Conservation (phyloP, 2,329 filamentous ascomycete genomes). For the Colletotrichum noveboracense region DNA sequence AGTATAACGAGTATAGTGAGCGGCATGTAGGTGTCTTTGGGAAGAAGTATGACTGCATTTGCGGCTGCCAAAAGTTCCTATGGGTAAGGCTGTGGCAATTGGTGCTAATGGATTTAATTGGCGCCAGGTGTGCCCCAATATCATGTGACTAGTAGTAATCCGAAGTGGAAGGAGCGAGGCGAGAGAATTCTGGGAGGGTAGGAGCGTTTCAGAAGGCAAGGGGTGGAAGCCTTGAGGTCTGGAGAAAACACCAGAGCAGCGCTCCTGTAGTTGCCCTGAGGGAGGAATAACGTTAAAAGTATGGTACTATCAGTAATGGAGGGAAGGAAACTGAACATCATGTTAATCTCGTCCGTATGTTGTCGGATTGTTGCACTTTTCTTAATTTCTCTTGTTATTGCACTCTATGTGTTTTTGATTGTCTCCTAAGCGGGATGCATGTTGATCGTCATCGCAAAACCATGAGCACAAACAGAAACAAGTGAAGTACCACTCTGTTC, state of each 20-base stretch:
- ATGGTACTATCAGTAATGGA: not conserved
- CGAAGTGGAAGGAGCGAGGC: accelerated
- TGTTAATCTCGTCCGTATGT: not conserved
- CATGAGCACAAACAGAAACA: not conserved
- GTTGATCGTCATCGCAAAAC: not conserved
- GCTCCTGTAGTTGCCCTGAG: no score
- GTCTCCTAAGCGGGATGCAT: not conserved
- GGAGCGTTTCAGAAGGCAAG: no score
- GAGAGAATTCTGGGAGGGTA: no score
- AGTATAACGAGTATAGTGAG: not conserved
- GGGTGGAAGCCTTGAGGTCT: no score
- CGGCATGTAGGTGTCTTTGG: accelerated
- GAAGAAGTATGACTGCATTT: not conserved
- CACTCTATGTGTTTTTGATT: not conserved
- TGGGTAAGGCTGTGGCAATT: not conserved
- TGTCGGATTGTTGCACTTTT: not conserved
- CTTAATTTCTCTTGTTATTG: not conserved
- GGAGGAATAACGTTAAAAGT: no score
- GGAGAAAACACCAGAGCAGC: no score
- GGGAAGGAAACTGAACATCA: not conserved
- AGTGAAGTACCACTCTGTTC: not conserved
- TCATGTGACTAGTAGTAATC: not conserved
- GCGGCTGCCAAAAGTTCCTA: not conserved
- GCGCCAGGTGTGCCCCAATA: accelerated
- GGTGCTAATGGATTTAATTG: no score